A percentile compares a stretch with the other conserved stretches of the same genome.
Conservation (phyloP, 2,329 filamentous ascomycete species). For the Penicillium sp. region DNA sequence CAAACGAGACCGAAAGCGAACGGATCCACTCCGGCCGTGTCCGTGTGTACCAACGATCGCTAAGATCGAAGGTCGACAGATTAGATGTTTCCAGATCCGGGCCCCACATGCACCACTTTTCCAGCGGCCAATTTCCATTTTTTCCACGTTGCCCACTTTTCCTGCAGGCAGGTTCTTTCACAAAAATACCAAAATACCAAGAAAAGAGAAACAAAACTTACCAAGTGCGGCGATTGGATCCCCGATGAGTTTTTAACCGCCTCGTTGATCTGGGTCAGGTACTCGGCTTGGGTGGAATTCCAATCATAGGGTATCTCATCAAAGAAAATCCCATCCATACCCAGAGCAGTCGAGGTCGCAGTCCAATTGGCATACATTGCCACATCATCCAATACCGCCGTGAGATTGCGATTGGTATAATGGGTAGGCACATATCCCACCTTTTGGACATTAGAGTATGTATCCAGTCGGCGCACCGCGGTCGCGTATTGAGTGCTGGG, state of each 20-base stretch:
- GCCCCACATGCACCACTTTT: neutral
- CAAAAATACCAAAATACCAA: neutral
- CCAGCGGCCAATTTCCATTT: neutral
- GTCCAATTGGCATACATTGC: constrained; percentile 2
- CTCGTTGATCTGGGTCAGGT: neutral
- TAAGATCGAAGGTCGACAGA: neutral
- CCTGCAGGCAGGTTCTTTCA: neutral
- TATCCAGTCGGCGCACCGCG: neutral
- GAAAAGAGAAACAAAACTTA: neutral
- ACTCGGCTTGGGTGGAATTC: neutral
- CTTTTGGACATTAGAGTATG: constrained; percentile 2
- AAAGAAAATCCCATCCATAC: constrained; percentile 4
- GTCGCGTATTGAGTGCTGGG: neutral
- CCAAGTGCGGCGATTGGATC: neutral
- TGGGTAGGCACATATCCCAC: constrained; percentile 1
- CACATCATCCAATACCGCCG: neutral
- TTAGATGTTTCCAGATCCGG: neutral
- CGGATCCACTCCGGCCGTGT: neutral
- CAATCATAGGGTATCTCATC: constrained; percentile 2
- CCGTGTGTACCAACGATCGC: neutral
- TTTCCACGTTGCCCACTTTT: neutral
- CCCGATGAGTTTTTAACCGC: constrained; percentile 1
- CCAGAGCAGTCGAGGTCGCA: neutral
- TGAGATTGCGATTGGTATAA: neutral
- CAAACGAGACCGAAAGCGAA: neutral